Base-by-base conservation (phyloP, 768 basidiomycete genomes). In the Lactifluus echinatus region DNA sequence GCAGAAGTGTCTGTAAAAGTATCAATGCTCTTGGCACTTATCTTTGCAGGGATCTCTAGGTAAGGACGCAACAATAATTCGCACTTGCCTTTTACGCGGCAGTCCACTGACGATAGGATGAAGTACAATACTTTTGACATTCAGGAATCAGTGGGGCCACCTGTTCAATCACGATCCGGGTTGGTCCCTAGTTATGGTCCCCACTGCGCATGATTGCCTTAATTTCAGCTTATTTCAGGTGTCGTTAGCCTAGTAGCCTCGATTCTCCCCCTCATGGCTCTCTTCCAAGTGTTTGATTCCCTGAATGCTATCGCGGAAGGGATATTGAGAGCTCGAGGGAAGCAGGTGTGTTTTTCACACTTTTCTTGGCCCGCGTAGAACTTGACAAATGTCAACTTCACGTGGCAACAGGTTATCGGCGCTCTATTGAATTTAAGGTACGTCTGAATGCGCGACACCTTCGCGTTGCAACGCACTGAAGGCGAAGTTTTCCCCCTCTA, bases 261-360 rank as follows among this genome's bases (percentile, higher is more conserved):
- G 3, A 73, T 84, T 51, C 66, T 86, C 40, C 81, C 84, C 2
- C n/a, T 72, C 48, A 82, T 95, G 4, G 82, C 85, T 8, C 73
- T 88, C 26, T 88, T 85, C 75, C 88, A 96, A 69, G 81, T 95
- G 3, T 87, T 93, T 56, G 95, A 99, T 64, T 90, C 85, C 0
- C 74, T 82, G 11, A 68, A 78, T 2, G 83, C 79, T 0, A 79
- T 93, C 5, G 77, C 82, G 0, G 79, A 77, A 7, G 93, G 93
- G 2, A 81, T 96, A 59, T 75, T 98, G 53, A 79, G 95, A 43
- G 87, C 93, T 0, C 74, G 82, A 37, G 93, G 93, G 21, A 88
- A 85, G 69, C 88, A 88, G 71, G 83, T 74, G 51, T 14, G 68
- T 64, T 39, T n/a, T 45, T 24, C 33, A 11, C 26, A 1, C 40